Evolutionary conservation across 2,329 filamentous ascomycete species (phyloP), one percentile per base, ranked within the genome.

Genomic region (Eutypella sp.): DNA sequence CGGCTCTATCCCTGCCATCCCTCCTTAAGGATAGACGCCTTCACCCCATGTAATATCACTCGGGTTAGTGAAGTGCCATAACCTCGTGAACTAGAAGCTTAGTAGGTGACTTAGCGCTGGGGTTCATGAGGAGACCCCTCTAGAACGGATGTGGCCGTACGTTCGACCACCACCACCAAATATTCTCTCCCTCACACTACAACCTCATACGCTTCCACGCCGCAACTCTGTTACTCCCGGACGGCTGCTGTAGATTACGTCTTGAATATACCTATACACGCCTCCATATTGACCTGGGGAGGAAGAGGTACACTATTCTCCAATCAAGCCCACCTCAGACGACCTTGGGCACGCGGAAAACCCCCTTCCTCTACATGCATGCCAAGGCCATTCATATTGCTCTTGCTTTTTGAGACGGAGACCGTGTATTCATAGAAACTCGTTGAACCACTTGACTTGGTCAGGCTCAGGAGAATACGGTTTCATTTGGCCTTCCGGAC

Each of bases 401-500:
- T 49, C 55, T 50, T 51, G 51, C 49, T 58, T 49, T 50, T 59
- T 56, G 44, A 57, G 49, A 54, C 62, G 52, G 54, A 56, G 41
- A 55, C 47, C 52, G 40, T 19, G 18, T 24, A 53, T 40, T 53
- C 53, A 43, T n/a, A 60, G 53, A 48, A 52, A 47, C 56, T 51
- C 50, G 54, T 54, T 39, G 19, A 39, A 24, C 11, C 50, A 51
- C 56, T 57, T 15, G 36, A 49, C 51, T 59, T 65, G 61, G 52
- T 64, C 61, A 56, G 59, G 62, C 61, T 57, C 57, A 63, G 53
- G 54, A 65, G 52, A 57, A 57, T 48, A n/a, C 53, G 50, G 41
- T 57, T 58, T 71, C 67, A 66, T 61, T 67, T 67, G 57, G 64
- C 58, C n/a, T n/a, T n/a, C n/a, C n/a, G n/a, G n/a, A n/a, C 66